Percentiles rank a stretch among this genome's conserved stretches.
Evolutionary conservation across 2,329 filamentous ascomycete genomes (phyloP).

Genomic region (Colletotrichum somersetense): DNA sequence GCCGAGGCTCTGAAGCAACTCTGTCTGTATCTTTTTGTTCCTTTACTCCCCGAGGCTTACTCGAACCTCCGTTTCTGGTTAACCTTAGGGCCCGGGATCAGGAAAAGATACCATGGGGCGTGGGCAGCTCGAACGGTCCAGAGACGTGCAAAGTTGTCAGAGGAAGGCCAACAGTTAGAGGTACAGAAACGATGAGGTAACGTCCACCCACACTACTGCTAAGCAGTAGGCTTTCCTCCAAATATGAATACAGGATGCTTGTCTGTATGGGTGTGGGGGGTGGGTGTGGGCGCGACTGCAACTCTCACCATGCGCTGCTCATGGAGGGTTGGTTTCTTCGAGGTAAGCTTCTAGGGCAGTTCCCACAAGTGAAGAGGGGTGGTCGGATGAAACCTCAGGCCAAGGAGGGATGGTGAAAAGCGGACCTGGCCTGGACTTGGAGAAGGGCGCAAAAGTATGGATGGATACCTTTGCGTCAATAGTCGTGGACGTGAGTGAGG

Average conservation of each 20-base stretch:
- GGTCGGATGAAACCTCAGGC: not conserved
- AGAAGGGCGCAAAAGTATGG: not conserved
- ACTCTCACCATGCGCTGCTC: not conserved
- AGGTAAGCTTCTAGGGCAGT: constrained; percentile 40
- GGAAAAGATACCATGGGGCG: constrained; percentile 20
- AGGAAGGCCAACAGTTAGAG: constrained; percentile 1
- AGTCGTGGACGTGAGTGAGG: constrained; percentile 2
- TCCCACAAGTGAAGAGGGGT: constrained; percentile 30
- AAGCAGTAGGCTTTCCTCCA: constrained; percentile 32
- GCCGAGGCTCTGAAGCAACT: constrained; percentile 35
- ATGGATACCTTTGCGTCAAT: constrained; percentile 3
- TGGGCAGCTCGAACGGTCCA: not conserved
- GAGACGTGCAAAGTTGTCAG: constrained; percentile 23
- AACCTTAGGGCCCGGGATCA: constrained; percentile 26
- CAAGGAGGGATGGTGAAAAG: not conserved
- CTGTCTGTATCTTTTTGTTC: constrained; percentile 12
- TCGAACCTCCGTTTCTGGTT: constrained; percentile 21
- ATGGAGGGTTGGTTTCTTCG: constrained; percentile 24
- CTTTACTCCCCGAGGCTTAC: constrained; percentile 15
- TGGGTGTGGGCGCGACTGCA: not conserved
- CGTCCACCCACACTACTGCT: constrained; percentile 35
- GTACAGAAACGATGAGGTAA: constrained; percentile 26
- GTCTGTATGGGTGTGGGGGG: not conserved
- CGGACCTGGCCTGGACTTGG: not conserved
- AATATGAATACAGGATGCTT: constrained; percentile 15